Base-by-base conservation (phyloP, 1,284 basidiomycete genomes). In the Cryptococcus sp. region DNA sequence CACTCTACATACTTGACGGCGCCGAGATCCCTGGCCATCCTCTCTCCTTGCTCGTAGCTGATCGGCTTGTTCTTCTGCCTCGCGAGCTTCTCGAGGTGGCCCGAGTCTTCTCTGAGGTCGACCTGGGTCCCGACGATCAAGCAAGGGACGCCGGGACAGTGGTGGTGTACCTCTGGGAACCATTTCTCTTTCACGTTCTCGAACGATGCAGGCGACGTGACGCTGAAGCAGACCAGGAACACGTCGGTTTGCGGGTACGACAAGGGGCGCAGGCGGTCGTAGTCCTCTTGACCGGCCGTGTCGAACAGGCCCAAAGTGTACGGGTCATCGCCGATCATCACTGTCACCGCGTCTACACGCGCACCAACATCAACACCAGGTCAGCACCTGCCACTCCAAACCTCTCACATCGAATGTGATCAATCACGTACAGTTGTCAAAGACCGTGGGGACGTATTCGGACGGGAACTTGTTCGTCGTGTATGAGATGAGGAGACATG, bases 141-240 rank as follows among this genome's bases (percentile, higher is more conserved):
- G 84, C 94, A 97, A 65, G 95, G 95, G 57, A 98, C 95, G 60
- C 95, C 95, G n/a, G 96, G 96, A 84, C 96, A 99, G 79, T 99
- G 95, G 80, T 99, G 95, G 79, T 94, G 93, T 52, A 99, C 95
- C 82, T 99, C 96, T 27, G 95, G 96, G 85, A 98, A 97, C 95
- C 95, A 99, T 80, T 99, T 99, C 82, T 99, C 95, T 85, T 96
- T 98, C 72, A 99, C 95, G 88, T 99, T 99, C 81, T 99, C 95
- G 76, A 97, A 99, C 54, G 93, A 97, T 41, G 96, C 94, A 5
- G 95, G 96, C 23, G 91, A 95, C 38, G 94, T 97, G 67, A 99
- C 96, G 75, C 91, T 95, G 84, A 98, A 99, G 82, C 95, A 99
- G 69, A 99, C 94, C 58, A 99, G 85, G 85, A 99, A 99, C 57